phyloP scores from a whole-genome alignment of 306 rosid species.

The Nissolia schottii region DNA sequence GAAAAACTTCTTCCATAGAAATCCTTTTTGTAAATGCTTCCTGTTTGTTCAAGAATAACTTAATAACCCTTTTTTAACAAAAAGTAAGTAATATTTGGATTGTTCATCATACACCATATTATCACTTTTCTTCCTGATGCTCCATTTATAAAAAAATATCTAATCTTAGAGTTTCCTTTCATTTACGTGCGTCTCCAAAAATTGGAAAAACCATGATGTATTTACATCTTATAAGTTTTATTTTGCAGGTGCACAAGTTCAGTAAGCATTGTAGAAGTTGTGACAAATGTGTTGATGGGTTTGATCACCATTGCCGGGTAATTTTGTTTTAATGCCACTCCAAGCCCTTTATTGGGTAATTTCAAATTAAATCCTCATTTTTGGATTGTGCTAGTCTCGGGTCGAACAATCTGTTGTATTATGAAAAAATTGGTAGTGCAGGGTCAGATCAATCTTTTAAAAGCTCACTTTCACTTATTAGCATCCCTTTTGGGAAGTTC shows the following conservation, averaged over 20 bases:
- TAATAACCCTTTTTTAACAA: not conserved
- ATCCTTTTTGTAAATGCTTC: not conserved
- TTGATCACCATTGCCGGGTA: constrained; percentile 89
- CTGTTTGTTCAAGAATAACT: not conserved
- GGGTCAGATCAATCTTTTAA: not conserved
- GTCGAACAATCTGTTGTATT: not conserved
- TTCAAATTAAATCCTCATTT: not conserved
- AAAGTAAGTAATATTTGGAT: not conserved
- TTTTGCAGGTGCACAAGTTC: constrained; percentile 67
- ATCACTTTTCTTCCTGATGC: not conserved
- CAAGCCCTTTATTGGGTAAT: not conserved
- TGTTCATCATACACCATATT: not conserved
- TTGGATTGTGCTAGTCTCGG: not conserved
- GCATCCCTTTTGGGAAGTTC: not conserved
- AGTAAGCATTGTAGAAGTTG: constrained; percentile 92
- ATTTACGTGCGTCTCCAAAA: constrained; percentile 4
- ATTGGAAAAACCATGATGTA: not conserved
- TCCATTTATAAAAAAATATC: not conserved
- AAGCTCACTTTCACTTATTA: not conserved
- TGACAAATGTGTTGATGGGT: constrained; percentile 82
- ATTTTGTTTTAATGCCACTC: constrained; percentile 2
- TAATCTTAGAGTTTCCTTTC: not conserved
- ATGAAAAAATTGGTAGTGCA: not conserved
- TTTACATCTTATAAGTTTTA: constrained; percentile 7
- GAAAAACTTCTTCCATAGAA: not conserved